phyloP scores from a whole-genome alignment of 805 yeast species.

The Saturnispora mendoncae region DNA sequence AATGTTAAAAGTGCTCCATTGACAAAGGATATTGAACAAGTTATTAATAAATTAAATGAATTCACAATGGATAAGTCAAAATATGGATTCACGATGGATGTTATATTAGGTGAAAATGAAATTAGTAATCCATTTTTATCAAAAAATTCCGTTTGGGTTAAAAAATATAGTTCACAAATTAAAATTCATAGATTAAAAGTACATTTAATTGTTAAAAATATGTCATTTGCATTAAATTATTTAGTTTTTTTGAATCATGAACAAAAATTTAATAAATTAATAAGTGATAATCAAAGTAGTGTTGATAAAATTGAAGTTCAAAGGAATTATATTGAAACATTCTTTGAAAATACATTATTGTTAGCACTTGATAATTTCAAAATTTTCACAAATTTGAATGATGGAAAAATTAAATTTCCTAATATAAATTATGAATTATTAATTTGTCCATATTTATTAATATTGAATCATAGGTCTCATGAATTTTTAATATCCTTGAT shows the following conservation, averaged over 20 bases:
- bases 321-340: slow-evolving; percentile 26
- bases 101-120: slow-evolving; percentile 17
- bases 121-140: slow-evolving; percentile 14
- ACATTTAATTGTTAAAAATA: slow-evolving; percentile 34
- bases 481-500: slow-evolving; percentile 51
- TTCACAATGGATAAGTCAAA: slow-evolving; percentile 26
- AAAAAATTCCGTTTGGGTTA: slow-evolving; percentile 14
- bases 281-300: slow-evolving; percentile 24
- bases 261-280: slow-evolving; percentile 27
- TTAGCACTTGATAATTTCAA: slow-evolving; percentile 32
- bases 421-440: slow-evolving; percentile 38
- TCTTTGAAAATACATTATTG: slow-evolving; percentile 30
- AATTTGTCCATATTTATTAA: slow-evolving; percentile 40
- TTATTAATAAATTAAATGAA: slow-evolving; percentile 25
- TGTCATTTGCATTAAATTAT: slow-evolving; percentile 43
- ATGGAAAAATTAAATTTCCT: slow-evolving; percentile 24
- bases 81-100: slow-evolving; percentile 20
- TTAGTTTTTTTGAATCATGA: slow-evolving; percentile 33
- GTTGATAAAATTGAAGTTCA: slow-evolving; percentile 26
- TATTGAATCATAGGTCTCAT: slow-evolving; percentile 47
- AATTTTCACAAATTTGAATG: slow-evolving; percentile 27
- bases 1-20: slow-evolving; percentile 30
- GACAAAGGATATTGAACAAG: slow-evolving; percentile 24
- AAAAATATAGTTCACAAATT: slow-evolving; percentile 19
- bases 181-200: slow-evolving; percentile 27